A percentile compares a stretch with the other conserved stretches of the same genome.
phyloP scores from a whole-genome alignment of 2,329 filamentous ascomycete species.

The Trichoderma sp. region DNA sequence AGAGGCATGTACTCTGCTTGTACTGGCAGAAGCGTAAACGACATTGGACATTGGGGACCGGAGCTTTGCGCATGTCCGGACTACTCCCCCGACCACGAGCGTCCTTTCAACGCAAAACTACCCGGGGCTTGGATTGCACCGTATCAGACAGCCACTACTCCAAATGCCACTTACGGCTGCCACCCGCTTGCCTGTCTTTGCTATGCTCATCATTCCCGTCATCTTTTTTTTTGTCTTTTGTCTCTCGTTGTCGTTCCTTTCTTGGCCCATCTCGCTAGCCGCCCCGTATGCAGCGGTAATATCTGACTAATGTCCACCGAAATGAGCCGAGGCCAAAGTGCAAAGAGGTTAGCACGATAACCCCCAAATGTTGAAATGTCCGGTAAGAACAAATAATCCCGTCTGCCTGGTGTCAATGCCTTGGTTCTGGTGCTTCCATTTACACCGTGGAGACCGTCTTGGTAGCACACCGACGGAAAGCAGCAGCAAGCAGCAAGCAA shows the following conservation, averaged over 20 bases:
- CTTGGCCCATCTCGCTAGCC: not conserved
- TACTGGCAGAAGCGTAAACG: not conserved
- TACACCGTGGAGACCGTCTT: not conserved
- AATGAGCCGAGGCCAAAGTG: not conserved
- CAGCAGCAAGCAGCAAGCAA: slow-evolving; percentile 1
- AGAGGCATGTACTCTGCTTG: not conserved
- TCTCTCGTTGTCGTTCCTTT: not conserved
- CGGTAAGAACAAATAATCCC: not conserved
- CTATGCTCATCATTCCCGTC: not conserved
- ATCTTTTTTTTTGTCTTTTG: not conserved
- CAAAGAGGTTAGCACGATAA: not conserved
- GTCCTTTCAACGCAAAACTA: not conserved
- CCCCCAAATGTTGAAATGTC: not conserved
- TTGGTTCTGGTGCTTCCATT: not conserved
- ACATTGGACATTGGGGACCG: not conserved
- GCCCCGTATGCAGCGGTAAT: not conserved
- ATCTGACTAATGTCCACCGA: slow-evolving; percentile 11
- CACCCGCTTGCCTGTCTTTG: not conserved
- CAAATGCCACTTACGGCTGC: not conserved
- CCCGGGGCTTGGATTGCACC: not conserved
- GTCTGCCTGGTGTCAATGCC: not conserved
- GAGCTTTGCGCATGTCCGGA: slow-evolving; percentile 4
- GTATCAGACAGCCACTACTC: not conserved
- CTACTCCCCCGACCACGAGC: not conserved
- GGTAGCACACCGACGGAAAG: slow-evolving; percentile 12